phyloP scores from a whole-genome alignment of 805 yeast species.

The Hanseniaspora jakobsenii region DNA sequence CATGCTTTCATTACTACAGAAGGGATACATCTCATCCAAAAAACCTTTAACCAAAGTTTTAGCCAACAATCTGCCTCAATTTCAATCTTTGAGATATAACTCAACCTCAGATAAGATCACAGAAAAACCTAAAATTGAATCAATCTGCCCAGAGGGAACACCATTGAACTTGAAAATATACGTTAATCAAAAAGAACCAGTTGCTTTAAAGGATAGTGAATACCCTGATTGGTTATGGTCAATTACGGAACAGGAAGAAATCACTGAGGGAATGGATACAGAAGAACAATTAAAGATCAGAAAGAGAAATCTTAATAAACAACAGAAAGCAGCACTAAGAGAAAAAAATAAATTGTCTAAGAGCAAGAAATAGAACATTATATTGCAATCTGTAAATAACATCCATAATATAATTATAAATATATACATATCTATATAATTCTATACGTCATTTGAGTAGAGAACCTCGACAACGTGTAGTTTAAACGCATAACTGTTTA shows the following conservation, averaged over 20 bases:
- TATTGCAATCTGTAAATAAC: not conserved
- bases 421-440: not conserved
- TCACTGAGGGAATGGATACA: slow-evolving; percentile 44
- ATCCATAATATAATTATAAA: not conserved
- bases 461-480: too few species aligned
- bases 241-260: slow-evolving; percentile 56
- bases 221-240: slow-evolving; percentile 96
- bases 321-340: slow-evolving; percentile 7
- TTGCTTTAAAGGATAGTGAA: slow-evolving; percentile 75
- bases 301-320: slow-evolving; percentile 36
- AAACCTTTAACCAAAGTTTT: not conserved
- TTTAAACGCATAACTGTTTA: too few species aligned
- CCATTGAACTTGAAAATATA: slow-evolving; percentile 57
- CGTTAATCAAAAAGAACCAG: slow-evolving; percentile 75
- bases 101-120: too few species aligned
- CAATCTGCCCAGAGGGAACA: slow-evolving; percentile 62
- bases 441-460: too few species aligned
- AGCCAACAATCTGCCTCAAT: not conserved
- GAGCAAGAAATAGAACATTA: not conserved
- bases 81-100: not conserved
- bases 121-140: slow-evolving; percentile 23
- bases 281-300: slow-evolving; percentile 54
- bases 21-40: too few species aligned
- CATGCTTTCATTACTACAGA: too few species aligned
- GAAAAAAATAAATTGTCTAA: slow-evolving; percentile 4